A percentile compares a stretch with the other conserved stretches of the same genome.
These are phyloP conservation scores for Penstemon davidsonii DNA, from an alignment of 257 asterid species.

Conservation along the genomic window DNA sequence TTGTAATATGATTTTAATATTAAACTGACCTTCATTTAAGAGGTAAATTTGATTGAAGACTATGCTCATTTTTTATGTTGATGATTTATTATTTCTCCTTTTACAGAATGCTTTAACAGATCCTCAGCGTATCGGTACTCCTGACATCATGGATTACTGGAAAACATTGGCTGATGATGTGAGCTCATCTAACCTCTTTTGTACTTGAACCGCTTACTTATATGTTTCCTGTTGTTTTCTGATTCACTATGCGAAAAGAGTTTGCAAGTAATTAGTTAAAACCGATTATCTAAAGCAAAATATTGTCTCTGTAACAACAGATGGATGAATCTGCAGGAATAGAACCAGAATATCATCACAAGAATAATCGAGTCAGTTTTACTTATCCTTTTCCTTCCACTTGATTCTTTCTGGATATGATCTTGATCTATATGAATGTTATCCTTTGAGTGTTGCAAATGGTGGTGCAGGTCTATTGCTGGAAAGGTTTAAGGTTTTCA, in stretches of 20 bases:
- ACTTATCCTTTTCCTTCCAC: slow-evolving; percentile 23
- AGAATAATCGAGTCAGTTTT: slow-evolving; percentile 72
- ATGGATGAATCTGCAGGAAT: slow-evolving; percentile 97
- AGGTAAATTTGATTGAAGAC: neutral
- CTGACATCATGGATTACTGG: slow-evolving; percentile 86
- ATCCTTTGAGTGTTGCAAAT: slow-evolving; percentile 24
- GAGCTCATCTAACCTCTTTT: slow-evolving; percentile 40
- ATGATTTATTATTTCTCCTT: slow-evolving; percentile 27
- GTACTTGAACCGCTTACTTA: slow-evolving; percentile 9
- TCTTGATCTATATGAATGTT: slow-evolving; percentile 9
- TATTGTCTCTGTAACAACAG: slow-evolving; percentile 45
- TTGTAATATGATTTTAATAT: too few species aligned
- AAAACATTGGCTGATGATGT: slow-evolving; percentile 96
- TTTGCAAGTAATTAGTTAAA: slow-evolving; percentile 8
- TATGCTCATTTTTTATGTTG: slow-evolving; percentile 7
- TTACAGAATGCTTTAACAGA: slow-evolving; percentile 85
- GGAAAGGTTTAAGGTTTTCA: slow-evolving; percentile 98
- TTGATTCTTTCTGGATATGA: slow-evolving; percentile 25
- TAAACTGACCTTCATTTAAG: too few species aligned
- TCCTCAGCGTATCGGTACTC: slow-evolving; percentile 81
- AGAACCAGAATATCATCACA: slow-evolving; percentile 96
- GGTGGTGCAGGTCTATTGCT: slow-evolving; percentile 81
- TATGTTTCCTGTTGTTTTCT: slow-evolving; percentile 21
- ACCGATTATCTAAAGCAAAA: slow-evolving; percentile 22
- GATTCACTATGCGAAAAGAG: slow-evolving; percentile 5